Base-by-base conservation (phyloP, 805 yeast species). In the Kazachstania martiniae region DNA sequence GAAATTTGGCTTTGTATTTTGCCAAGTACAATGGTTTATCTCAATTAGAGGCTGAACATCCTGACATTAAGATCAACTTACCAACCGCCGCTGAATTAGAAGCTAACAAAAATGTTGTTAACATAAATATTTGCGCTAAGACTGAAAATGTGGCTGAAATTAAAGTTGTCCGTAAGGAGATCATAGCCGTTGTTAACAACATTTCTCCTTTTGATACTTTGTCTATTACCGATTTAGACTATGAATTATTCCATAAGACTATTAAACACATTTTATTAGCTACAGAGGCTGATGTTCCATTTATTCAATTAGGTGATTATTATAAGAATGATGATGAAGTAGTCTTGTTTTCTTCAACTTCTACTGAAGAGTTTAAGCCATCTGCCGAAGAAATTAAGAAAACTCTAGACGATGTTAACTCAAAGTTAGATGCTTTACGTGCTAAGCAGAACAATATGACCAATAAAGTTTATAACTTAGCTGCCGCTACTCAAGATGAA, bases 331-430 rank as follows among this genome's bases (percentile, higher is more conserved):
- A 59, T 27, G 58, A 63, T 25, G 54, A 62, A 22, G 60, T 85
- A 29, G 53, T 82, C 12, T 59, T 91, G 28, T 71, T 83, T 32
- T 68, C 70, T 16, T 43, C 51, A 29, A 51, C 60, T 16, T 58
- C 62, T 18, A 64, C 64, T 38, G 79, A 74, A 30, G 94, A 82
- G 47, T 84, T 84, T 53, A 76, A 75, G 24, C 89, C 89, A 18
- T 67, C 80, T 23, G 58, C 63, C 18, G 70, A 68, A 23, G 87
- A 80, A 49, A 62, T 77, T 35, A 58, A 61, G 25, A 67, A 56
- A n/a, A 63, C 68, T 32, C 65, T 89, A 36, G 62, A 63, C 2
- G 57, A 59, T 12, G 83, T 77, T 28, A 68, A 72, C 41, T 55
- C 55, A 12, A 59, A 77, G 1, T 66, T 87, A 38, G 68, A 68